Evolutionary conservation across 768 basidiomycete genomes (phyloP), one percentile per base, ranked within the genome.

Genomic region (Candolleomyces eurysporus): DNA sequence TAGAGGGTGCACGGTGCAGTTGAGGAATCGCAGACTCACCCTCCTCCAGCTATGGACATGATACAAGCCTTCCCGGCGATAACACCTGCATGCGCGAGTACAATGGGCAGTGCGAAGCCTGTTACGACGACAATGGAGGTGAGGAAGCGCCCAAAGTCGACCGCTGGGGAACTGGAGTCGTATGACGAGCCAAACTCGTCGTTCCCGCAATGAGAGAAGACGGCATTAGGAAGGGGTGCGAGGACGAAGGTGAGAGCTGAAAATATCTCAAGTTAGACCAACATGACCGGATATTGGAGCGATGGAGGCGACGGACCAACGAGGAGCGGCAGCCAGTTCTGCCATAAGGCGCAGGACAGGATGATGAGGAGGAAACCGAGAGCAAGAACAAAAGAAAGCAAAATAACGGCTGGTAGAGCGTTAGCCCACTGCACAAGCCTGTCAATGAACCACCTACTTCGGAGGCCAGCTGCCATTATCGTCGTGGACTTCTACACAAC

Each of bases 281-380:
- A 32, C 17, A 43, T 8, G 5, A 51, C 17, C 30, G 22, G 14
- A 48, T 51, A 36, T 42, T 2, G 21, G 53, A 42, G 31, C 22
- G 32, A 39, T n/a, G 43, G 26, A 13, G 19, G 43, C 57, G 26
- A 80, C 91, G 64, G 67, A 97, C 97, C 97, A 65, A 98, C 96
- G 65, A 98, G 83, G 55, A 99, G 81, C 39, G 97, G 97, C 21
- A 98, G 81, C 97, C 97, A 99, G 73, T 99, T 99, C 14, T 86
- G 78, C 89, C 90, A 98, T 32, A 98, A 79, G 7, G 97, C 97
- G 72, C 97, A 98, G 1, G 94, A 94, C 22, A 99, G 88, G 73
- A 99, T 99, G 70, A 98, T 92, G 70, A 98, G 85, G 61, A 99
- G 78, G 79, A 99, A 99, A n/a, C 97, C 97, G 16, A 96, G 84